A percentile compares a stretch with the other conserved stretches of the same genome.
Conservation (phyloP, 2,329 filamentous ascomycete species). For the Coniochaeta sp. region DNA sequence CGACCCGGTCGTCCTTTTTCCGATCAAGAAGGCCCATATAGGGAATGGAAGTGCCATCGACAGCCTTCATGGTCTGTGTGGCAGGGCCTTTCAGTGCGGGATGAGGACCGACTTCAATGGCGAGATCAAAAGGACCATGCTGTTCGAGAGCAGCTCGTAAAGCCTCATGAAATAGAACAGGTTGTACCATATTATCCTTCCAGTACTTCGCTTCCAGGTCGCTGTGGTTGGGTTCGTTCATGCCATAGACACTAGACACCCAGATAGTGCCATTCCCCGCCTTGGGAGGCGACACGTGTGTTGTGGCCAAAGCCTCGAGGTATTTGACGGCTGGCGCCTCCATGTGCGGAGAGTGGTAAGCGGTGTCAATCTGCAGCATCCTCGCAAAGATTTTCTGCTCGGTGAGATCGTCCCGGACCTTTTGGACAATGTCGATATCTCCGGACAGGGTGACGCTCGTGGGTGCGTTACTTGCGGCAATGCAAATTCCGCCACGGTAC, state of each 20-base stretch:
- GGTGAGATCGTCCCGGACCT: conserved; percentile 13
- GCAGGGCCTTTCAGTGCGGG: conserved; percentile 33
- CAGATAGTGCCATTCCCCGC: conserved; percentile 20
- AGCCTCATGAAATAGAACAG: conserved; percentile 36
- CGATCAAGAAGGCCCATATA: conserved; percentile 25
- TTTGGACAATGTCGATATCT: conserved; percentile 19
- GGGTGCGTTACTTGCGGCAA: conserved; percentile 24
- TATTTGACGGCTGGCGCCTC: conserved; percentile 23
- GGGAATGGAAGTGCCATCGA: conserved; percentile 9
- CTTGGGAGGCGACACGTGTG: conserved; percentile 16
- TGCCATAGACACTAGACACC: conserved; percentile 30
- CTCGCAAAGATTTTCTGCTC: conserved; percentile 22
- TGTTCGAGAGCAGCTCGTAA: conserved; percentile 17
- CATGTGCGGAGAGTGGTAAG: conserved; percentile 45
- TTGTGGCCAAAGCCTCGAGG: conserved; percentile 18
- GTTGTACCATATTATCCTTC: conserved; percentile 33
- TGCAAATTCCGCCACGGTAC: conserved; percentile 17
- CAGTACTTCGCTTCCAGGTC: conserved; percentile 28
- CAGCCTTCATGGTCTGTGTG: conserved; percentile 23
- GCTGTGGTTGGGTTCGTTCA: conserved; percentile 1
- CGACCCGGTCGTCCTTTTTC: conserved; percentile 18
- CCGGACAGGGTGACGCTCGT: conserved; percentile 27
- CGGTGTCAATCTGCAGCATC: conserved; percentile 32
- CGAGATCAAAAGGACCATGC: conserved; percentile 21
- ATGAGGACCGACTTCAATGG: conserved; percentile 38